Conservation (phyloP, 169 alveolate genomes). For the Plasmodium ovale region DNA sequence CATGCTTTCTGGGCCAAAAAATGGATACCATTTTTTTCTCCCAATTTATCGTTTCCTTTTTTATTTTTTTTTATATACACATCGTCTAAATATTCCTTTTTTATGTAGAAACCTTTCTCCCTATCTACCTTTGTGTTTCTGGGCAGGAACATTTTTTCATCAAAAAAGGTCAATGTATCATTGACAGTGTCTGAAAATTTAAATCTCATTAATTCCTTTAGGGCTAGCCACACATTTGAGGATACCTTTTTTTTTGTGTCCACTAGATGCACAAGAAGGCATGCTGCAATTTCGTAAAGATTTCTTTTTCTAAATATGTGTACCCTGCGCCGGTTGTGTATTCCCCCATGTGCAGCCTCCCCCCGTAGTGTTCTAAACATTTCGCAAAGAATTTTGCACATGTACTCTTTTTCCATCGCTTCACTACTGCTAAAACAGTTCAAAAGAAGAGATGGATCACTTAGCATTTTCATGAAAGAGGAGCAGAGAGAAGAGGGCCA, state of each 20-base stretch:
- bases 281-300: constrained; percentile 56
- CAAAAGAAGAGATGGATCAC: constrained; percentile 15
- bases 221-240: constrained; percentile 39
- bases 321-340: neutral
- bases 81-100: constrained; percentile 8
- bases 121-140: neutral
- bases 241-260: constrained; percentile 46
- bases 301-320: constrained; percentile 17
- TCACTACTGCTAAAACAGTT: constrained; percentile 40
- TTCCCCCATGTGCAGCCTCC: constrained; percentile 44
- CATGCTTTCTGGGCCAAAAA: neutral
- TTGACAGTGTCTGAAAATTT: constrained; percentile 61
- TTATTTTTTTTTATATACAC: neutral
- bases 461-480: constrained; percentile 25
- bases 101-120: neutral
- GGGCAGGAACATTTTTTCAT: constrained; percentile 23
- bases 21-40: too few species aligned
- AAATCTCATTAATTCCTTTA: constrained; percentile 51
- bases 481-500: constrained; percentile 52
- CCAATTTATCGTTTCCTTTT: neutral
- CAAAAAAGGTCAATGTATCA: constrained; percentile 35
- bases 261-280: constrained; percentile 39
- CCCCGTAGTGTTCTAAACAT: constrained; percentile 14
- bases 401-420: constrained; percentile 28
- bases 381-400: constrained; percentile 54